Percentiles rank a stretch among this genome's conserved stretches.
phyloP scores from a whole-genome alignment of 2,329 filamentous ascomycete species.

The Gliomastix tumulicola region DNA sequence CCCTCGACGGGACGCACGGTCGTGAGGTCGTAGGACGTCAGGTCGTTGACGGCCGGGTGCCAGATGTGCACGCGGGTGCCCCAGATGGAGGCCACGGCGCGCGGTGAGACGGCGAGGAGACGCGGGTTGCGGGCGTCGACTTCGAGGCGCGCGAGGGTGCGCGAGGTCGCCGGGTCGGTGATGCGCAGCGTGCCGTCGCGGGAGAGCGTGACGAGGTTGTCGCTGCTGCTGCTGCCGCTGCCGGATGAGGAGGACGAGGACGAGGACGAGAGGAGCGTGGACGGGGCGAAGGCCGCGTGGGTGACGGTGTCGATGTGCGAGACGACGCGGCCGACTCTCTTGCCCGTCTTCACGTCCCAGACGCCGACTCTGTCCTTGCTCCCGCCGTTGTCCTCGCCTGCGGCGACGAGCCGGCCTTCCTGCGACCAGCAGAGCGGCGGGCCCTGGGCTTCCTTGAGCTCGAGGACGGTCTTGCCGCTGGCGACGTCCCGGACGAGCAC shows the following conservation, averaged over 20 bases:
- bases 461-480: constrained; percentile 19
- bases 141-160: constrained; percentile 28
- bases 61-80: constrained; percentile 28
- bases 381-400: constrained; percentile 14
- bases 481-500: constrained; percentile 20
- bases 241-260: background rate
- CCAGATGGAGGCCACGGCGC: constrained; percentile 29
- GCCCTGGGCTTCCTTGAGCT: constrained; percentile 19
- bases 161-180: constrained; percentile 19
- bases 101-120: constrained; percentile 21
- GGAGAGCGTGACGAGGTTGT: constrained; percentile 24
- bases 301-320: constrained; percentile 27
- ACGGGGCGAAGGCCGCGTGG: constrained; percentile 21
- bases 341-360: constrained; percentile 20
- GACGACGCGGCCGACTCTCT: constrained; percentile 19
- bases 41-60: constrained; percentile 21
- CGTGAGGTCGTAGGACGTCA: constrained; percentile 27
- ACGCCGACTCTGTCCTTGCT: constrained; percentile 16
- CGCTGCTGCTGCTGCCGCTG: constrained; percentile 11
- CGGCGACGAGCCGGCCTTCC: constrained; percentile 20
- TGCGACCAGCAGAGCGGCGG: constrained; percentile 22
- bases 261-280: too few relatives aligned
- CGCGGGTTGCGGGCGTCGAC: constrained; percentile 16
- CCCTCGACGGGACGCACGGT: constrained; percentile 24
- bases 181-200: constrained; percentile 28